These are phyloP conservation scores for Colletotrichum viniferum DNA, from an alignment of 2,329 filamentous ascomycete genomes.

Conservation along the genomic window DNA sequence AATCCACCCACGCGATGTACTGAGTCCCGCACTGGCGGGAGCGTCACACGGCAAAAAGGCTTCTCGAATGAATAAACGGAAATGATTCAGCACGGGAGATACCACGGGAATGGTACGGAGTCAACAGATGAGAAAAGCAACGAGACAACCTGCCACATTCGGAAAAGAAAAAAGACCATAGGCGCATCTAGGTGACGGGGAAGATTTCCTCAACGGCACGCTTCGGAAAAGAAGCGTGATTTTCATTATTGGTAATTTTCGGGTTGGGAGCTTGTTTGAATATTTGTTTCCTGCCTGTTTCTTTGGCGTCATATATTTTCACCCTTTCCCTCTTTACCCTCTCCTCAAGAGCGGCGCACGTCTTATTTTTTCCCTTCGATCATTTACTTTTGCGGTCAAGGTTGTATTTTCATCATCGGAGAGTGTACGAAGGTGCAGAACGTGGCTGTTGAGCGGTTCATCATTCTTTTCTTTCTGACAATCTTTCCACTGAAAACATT, in stretches of 20 bases:
- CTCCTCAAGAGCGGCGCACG: background rate
- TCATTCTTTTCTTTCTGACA: background rate
- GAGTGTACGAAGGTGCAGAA: constrained; percentile 14
- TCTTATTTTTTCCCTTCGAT: background rate
- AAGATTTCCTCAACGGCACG: background rate
- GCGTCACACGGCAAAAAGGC: background rate
- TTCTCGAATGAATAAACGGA: constrained; percentile 3
- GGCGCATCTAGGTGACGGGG: background rate
- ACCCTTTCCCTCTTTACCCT: background rate
- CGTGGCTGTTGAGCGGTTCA: constrained; percentile 7
- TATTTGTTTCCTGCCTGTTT: background rate
- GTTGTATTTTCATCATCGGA: background rate
- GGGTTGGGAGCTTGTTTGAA: constrained; percentile 7
- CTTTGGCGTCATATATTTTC: background rate
- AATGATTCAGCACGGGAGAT: background rate
- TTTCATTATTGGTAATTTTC: background rate
- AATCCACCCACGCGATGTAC: constrained; percentile 7
- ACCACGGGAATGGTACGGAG: constrained; percentile 5
- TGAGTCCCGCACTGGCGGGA: background rate
- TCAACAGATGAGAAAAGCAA: background rate
- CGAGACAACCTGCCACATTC: background rate
- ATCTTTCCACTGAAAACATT: background rate
- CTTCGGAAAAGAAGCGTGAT: background rate
- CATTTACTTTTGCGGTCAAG: background rate
- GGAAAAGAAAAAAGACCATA: background rate